Conservation (phyloP, 768 basidiomycete genomes). For the Lactarius quietus region DNA sequence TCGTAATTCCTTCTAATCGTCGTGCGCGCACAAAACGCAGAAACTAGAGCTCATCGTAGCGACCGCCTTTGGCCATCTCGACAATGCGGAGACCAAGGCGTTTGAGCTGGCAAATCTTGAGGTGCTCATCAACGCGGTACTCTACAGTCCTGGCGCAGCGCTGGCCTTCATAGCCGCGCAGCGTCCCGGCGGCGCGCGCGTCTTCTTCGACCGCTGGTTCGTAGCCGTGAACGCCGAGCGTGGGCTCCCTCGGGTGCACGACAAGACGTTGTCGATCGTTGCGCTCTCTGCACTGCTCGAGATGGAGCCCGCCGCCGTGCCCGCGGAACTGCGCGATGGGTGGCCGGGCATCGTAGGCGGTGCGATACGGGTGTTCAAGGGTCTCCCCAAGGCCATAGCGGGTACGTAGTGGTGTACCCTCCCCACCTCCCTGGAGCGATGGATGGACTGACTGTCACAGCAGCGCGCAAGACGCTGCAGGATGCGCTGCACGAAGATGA, state of each 20-base stretch:
- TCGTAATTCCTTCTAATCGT: constrained; percentile 10
- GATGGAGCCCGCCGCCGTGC: constrained; percentile 54
- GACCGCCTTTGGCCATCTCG: constrained; percentile 56
- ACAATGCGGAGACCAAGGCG: constrained; percentile 56
- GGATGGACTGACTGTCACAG: constrained; percentile 1
- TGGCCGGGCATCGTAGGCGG: constrained; percentile 76
- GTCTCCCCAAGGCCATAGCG: constrained; percentile 70
- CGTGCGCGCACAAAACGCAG: constrained; percentile 39
- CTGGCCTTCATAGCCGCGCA: constrained; percentile 69
- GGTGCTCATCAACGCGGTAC: constrained; percentile 75
- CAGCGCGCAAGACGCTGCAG: constrained; percentile 61
- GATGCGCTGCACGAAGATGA: constrained; percentile 35
- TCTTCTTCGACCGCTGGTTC: constrained; percentile 89
- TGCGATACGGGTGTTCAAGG: constrained; percentile 70
- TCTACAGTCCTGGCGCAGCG: constrained; percentile 79
- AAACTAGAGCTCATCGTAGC: constrained; percentile 60
- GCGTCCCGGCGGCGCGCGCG: constrained; percentile 55
- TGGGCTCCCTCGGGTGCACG: constrained; percentile 79
- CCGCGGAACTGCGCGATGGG: constrained; percentile 57
- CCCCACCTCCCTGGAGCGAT: too few relatives aligned
- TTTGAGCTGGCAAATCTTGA: constrained; percentile 78
- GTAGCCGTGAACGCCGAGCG: constrained; percentile 55
- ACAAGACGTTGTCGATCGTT: constrained; percentile 80
- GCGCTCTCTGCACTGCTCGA: constrained; percentile 77
- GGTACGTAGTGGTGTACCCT: too few relatives aligned